A percentile compares a stretch with the other conserved stretches of the same genome.
These are phyloP conservation scores for Sphaerulina vaccinii DNA, from an alignment of 2,329 filamentous ascomycete genomes.

Conservation along the genomic window DNA sequence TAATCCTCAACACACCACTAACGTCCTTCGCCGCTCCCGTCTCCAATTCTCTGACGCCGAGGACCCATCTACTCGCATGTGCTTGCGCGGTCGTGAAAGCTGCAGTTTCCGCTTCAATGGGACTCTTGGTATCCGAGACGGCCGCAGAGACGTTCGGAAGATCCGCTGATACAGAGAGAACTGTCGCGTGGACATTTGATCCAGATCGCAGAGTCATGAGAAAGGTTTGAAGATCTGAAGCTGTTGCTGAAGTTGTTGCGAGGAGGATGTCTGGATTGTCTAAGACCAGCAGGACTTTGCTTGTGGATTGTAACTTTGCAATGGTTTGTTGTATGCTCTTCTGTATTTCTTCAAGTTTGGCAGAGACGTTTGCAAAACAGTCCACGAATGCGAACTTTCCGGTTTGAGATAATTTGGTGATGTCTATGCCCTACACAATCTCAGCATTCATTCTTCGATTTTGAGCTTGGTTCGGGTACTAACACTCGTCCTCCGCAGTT, in stretches of 20 bases:
- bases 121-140: constrained; percentile 51
- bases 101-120: constrained; percentile 68
- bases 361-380: constrained; percentile 51
- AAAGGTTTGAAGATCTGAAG: constrained; percentile 33
- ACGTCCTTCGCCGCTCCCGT: constrained; percentile 89
- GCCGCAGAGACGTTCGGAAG: constrained; percentile 61
- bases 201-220: constrained; percentile 32
- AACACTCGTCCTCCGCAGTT: constrained; percentile 42
- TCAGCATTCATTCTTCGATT: not conserved
- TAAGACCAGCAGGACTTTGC: constrained; percentile 44
- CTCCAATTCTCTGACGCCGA: constrained; percentile 74
- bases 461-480: not conserved
- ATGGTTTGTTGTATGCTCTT: not conserved
- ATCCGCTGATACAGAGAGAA: constrained; percentile 72
- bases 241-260: constrained; percentile 33
- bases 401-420: constrained; percentile 58
- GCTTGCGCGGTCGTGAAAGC: constrained; percentile 69
- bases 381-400: constrained; percentile 72
- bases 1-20: constrained; percentile 80
- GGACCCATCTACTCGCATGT: constrained; percentile 70
- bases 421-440: constrained; percentile 62
- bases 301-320: not conserved
- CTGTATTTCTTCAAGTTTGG: not conserved
- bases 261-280: constrained; percentile 47
- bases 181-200: constrained; percentile 56